Conservation (phyloP, 805 yeast genomes). For the Starmerella floricola region DNA sequence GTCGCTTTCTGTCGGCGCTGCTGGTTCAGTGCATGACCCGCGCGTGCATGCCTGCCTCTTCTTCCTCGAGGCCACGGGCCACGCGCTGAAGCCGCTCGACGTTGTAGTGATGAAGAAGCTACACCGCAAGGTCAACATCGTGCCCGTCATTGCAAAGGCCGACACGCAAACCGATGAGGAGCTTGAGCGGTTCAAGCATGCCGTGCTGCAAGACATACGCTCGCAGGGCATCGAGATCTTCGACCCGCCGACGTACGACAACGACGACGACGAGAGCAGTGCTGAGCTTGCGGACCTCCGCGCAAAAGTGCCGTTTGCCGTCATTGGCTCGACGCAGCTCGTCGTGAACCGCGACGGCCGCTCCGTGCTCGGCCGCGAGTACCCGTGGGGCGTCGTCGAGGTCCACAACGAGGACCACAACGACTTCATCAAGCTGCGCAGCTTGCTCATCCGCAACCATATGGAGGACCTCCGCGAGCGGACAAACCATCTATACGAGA, state of each 20-base stretch:
- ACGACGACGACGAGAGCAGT: slow-evolving; percentile 75
- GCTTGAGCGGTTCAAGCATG: slow-evolving; percentile 57
- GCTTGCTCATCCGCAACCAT: slow-evolving; percentile 75
- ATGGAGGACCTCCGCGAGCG: slow-evolving; percentile 87
- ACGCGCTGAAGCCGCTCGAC: slow-evolving; percentile 78
- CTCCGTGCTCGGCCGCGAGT: slow-evolving; percentile 75
- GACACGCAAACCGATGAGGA: slow-evolving; percentile 88
- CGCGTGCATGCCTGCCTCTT: slow-evolving; percentile 88
- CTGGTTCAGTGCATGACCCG: slow-evolving; percentile 45
- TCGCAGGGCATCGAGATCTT: slow-evolving; percentile 65
- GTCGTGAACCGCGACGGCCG: slow-evolving; percentile 61
- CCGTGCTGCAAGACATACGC: slow-evolving; percentile 64
- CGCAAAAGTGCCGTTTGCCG: slow-evolving; percentile 76
- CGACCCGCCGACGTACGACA: slow-evolving; percentile 62
- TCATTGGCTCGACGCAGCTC: slow-evolving; percentile 76
- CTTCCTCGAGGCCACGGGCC: slow-evolving; percentile 96
- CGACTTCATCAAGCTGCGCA: slow-evolving; percentile 82
- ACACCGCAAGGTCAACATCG: slow-evolving; percentile 82
- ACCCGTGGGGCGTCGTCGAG: slow-evolving; percentile 96
- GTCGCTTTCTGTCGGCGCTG: slow-evolving; percentile 55
- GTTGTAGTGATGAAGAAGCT: slow-evolving; percentile 76
- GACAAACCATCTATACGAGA: slow-evolving; percentile 74
- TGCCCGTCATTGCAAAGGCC: slow-evolving; percentile 89
- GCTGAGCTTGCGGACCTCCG: slow-evolving; percentile 54
- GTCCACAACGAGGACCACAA: slow-evolving; percentile 89